Evolutionary conservation across 2,329 filamentous ascomycete genomes (phyloP).

Genomic region (Cercospora sp.): DNA sequence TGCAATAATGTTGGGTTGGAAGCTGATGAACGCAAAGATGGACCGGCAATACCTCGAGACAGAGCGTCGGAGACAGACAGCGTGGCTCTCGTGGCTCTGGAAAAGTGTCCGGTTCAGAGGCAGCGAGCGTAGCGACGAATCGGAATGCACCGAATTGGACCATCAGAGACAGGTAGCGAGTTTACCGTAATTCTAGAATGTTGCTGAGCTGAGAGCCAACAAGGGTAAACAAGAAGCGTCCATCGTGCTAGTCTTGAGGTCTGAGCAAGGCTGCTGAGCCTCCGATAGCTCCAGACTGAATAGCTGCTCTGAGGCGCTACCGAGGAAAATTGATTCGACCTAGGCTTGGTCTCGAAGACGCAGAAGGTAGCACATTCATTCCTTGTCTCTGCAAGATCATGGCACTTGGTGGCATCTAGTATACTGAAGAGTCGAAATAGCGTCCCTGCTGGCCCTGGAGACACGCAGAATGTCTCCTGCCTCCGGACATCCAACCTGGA

Average conservation of each 20-base stretch:
- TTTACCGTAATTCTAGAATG: neutral
- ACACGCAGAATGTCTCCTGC: neutral
- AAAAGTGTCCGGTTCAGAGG: neutral
- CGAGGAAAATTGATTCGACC: neutral
- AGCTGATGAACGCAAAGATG: neutral
- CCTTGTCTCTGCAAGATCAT: neutral
- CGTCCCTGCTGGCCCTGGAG: neutral
- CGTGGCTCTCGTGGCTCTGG: neutral
- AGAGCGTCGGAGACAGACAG: neutral
- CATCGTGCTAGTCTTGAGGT: neutral
- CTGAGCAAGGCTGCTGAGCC: neutral
- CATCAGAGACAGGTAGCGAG: neutral
- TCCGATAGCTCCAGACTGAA: neutral
- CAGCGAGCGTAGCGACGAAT: neutral
- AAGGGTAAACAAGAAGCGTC: neutral
- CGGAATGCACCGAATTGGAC: neutral
- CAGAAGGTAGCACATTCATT: neutral
- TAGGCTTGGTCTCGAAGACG: neutral
- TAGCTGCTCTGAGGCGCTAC: neutral
- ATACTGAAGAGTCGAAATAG: neutral
- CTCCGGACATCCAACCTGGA: neutral
- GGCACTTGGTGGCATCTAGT: neutral
- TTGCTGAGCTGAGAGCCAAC: neutral
- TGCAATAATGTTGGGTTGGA: neutral
- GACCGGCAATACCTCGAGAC: neutral